Percentiles rank a stretch among this genome's conserved stretches.
phyloP scores from a whole-genome alignment of 805 yeast genomes.

The Metahyphopichia silvanorum region DNA sequence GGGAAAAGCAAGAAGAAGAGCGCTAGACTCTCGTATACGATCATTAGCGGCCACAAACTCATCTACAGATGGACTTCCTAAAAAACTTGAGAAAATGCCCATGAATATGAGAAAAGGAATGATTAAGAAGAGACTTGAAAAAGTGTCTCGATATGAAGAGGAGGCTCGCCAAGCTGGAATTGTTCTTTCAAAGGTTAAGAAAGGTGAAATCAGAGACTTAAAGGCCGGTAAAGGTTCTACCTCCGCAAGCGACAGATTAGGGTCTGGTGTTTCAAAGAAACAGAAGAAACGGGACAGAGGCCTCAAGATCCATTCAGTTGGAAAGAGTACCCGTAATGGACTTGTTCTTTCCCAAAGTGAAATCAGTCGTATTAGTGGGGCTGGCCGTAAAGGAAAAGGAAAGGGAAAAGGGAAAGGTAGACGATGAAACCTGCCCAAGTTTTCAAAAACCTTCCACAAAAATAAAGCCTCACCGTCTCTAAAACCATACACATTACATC shows the following conservation, averaged over 20 bases:
- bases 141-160: constrained; percentile 56
- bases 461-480: no score
- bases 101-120: constrained; percentile 87
- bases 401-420: constrained; percentile 5
- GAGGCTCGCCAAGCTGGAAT: constrained; percentile 92
- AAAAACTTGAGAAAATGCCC: constrained; percentile 73
- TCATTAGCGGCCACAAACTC: constrained; percentile 41
- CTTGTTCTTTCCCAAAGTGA: constrained; percentile 66
- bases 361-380: constrained; percentile 44
- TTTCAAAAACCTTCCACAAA: not conserved
- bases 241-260: constrained; percentile 49
- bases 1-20: constrained; percentile 67
- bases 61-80: constrained; percentile 39
- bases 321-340: constrained; percentile 77
- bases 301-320: constrained; percentile 70
- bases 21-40: constrained; percentile 57
- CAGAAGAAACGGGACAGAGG: constrained; percentile 67
- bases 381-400: constrained; percentile 6
- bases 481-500: no score
- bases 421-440: constrained; percentile 3
- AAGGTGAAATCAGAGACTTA: constrained; percentile 61
- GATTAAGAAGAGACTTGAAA: constrained; percentile 52
- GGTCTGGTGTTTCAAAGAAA: constrained; percentile 37
- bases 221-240: constrained; percentile 55
- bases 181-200: constrained; percentile 66